Evolutionary conservation across 2,329 filamentous ascomycete species (phyloP).

Genomic region (Fusarium cyanostomum): DNA sequence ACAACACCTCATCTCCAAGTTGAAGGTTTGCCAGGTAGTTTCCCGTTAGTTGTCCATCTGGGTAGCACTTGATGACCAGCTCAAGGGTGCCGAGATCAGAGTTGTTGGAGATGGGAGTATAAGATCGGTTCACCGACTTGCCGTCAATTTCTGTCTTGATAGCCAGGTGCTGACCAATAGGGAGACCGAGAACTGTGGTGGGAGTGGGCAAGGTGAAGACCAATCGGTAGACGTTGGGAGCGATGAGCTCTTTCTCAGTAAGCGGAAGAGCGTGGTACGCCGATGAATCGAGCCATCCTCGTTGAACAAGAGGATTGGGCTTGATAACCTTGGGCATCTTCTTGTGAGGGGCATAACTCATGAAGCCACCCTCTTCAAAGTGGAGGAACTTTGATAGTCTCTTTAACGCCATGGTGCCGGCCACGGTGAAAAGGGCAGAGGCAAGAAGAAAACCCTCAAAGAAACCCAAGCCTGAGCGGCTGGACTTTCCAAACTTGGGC

Average conservation of each 20-base stretch:
- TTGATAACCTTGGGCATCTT: constrained; percentile 51
- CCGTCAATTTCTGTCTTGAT: constrained; percentile 59
- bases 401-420: constrained; percentile 44
- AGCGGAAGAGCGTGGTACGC: constrained; percentile 59
- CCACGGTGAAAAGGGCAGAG: constrained; percentile 36
- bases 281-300: constrained; percentile 61
- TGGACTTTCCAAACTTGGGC: constrained; percentile 13
- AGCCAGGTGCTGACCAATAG: constrained; percentile 65
- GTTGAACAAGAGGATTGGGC: constrained; percentile 33
- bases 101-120: constrained; percentile 64
- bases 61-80: constrained; percentile 62
- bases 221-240: constrained; percentile 57
- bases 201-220: constrained; percentile 58
- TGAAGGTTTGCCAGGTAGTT: constrained; percentile 58
- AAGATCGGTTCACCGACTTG: constrained; percentile 59
- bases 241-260: constrained; percentile 49
- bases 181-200: constrained; percentile 60
- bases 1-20: constrained; percentile 59
- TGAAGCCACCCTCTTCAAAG: constrained; percentile 35
- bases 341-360: constrained; percentile 44
- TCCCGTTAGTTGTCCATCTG: constrained; percentile 60
- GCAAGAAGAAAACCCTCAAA: constrained; percentile 26
- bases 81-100: constrained; percentile 59
- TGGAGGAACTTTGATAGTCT: constrained; percentile 47
- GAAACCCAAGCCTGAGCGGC: constrained; percentile 20